Percentiles rank a stretch among this genome's conserved stretches.
phyloP scores from a whole-genome alignment of 2,329 filamentous ascomycete species.

The Thielaviopsis punctulata region DNA sequence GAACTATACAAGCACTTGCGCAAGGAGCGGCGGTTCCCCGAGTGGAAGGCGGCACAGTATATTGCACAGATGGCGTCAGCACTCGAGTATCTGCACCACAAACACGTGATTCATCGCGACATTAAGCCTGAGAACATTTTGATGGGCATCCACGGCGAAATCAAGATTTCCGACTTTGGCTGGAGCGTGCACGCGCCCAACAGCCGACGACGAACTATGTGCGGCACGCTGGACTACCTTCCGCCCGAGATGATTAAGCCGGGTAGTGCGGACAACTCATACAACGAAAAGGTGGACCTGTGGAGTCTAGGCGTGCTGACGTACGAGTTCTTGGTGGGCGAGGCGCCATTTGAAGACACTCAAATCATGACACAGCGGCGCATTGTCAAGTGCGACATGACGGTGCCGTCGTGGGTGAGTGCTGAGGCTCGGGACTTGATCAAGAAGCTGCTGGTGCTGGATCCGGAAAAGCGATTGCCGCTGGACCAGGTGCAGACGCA shows the following conservation, averaged over 20 bases:
- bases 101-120: conserved; percentile 92
- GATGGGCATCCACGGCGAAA: conserved; percentile 88
- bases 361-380: conserved; percentile 85
- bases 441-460: conserved; percentile 77
- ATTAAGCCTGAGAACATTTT: conserved; percentile 98
- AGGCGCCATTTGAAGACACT: conserved; percentile 93
- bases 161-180: conserved; percentile 96
- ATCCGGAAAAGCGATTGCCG: conserved; percentile 83
- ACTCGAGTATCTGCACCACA: conserved; percentile 79
- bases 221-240: conserved; percentile 90
- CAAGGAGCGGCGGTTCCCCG: conserved; percentile 61
- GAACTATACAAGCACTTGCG: conserved; percentile 79
- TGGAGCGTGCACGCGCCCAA: conserved; percentile 98
- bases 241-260: conserved; percentile 94
- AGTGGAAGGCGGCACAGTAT: conserved; percentile 76
- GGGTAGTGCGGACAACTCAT: conserved; percentile 67
- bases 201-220: conserved; percentile 85
- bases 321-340: conserved; percentile 90
- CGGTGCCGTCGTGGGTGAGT: conserved; percentile 77
- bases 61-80: conserved; percentile 84
- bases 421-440: conserved; percentile 83
- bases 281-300: conserved; percentile 87
- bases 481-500: conserved; percentile 78
- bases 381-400: conserved; percentile 82
- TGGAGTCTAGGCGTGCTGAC: conserved; percentile 92